These are phyloP conservation scores for Alternaria brassicae DNA, from an alignment of 2,329 filamentous ascomycete species.

Conservation along the genomic window DNA sequence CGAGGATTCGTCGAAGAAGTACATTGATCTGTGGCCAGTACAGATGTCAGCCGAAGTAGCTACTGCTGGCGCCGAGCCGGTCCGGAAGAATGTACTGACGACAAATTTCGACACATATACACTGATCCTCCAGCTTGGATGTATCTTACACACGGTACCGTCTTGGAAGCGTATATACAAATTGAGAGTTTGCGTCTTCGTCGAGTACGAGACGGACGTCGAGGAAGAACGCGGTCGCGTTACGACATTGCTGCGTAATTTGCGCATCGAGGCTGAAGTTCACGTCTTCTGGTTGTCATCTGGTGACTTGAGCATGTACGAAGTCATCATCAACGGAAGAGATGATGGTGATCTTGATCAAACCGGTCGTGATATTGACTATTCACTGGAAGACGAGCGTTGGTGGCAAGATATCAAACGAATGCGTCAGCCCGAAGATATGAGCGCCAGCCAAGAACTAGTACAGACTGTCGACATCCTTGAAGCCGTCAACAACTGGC, in stretches of 20 bases:
- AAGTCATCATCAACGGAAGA: conserved; percentile 76
- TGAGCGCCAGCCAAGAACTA: conserved; percentile 54
- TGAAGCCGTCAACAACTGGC: conserved; percentile 57
- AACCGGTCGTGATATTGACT: conserved; percentile 67
- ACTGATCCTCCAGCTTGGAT: conserved; percentile 84
- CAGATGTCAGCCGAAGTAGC: conserved; percentile 89
- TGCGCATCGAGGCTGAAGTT: conserved; percentile 80
- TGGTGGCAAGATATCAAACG: conserved; percentile 83
- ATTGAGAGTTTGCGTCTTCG: conserved; percentile 82
- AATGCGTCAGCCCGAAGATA: conserved; percentile 46
- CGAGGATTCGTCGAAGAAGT: conserved; percentile 72
- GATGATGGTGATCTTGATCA: conserved; percentile 59
- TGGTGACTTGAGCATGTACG: conserved; percentile 74
- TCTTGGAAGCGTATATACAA: conserved; percentile 78
- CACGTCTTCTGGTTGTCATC: conserved; percentile 82
- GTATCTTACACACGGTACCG: conserved; percentile 81
- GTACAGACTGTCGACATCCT: conserved; percentile 56
- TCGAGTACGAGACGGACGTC: conserved; percentile 86
- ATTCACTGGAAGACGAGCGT: conserved; percentile 71
- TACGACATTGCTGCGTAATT: conserved; percentile 75
- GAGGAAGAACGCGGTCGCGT: conserved; percentile 78
- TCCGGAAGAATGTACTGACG: conserved; percentile 70
- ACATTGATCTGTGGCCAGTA: conserved; percentile 89
- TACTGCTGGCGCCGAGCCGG: conserved; percentile 55
- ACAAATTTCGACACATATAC: conserved; percentile 93